These are phyloP conservation scores for Elaeis guineensis DNA, from an alignment of 176 grass and related monocot genomes.

Conservation along the genomic window DNA sequence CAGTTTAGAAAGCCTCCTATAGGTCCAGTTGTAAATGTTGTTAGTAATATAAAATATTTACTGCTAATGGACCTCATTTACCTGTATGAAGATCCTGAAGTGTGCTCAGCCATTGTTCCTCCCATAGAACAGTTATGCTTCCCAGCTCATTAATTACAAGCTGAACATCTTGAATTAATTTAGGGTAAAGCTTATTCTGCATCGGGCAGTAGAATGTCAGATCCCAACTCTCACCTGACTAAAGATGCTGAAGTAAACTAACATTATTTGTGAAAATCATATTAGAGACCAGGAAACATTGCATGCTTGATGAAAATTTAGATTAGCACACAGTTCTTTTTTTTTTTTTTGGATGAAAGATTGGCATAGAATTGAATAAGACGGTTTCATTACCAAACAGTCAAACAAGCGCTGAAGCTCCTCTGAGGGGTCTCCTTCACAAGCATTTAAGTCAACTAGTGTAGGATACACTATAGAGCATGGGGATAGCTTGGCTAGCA, in stretches of 20 bases:
- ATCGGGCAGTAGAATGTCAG: constrained; percentile 8
- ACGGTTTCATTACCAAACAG: constrained; percentile 47
- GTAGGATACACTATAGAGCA: constrained; percentile 90
- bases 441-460: constrained; percentile 87
- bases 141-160: constrained; percentile 89
- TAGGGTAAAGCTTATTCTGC: constrained; percentile 77
- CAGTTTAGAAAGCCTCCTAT: no score
- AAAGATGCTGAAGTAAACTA: no score
- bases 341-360: no score
- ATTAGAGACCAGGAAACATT: no score
- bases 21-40: no score
- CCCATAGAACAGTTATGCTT: constrained; percentile 95
- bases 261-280: no score
- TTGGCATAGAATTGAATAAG: no score
- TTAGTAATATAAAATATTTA: no score
- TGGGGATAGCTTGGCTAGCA: constrained; percentile 77
- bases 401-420: constrained; percentile 77
- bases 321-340: no score
- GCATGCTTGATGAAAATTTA: no score
- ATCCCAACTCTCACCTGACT: background rate
- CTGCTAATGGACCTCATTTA: constrained; percentile 11
- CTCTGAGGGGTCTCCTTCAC: constrained; percentile 65
- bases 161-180: constrained; percentile 90
- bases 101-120: constrained; percentile 98
- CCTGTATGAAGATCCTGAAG: constrained; percentile 99